Evolutionary conservation across 78 protist genomes (phyloP).

Genomic region (Isochrysis galbana): DNA sequence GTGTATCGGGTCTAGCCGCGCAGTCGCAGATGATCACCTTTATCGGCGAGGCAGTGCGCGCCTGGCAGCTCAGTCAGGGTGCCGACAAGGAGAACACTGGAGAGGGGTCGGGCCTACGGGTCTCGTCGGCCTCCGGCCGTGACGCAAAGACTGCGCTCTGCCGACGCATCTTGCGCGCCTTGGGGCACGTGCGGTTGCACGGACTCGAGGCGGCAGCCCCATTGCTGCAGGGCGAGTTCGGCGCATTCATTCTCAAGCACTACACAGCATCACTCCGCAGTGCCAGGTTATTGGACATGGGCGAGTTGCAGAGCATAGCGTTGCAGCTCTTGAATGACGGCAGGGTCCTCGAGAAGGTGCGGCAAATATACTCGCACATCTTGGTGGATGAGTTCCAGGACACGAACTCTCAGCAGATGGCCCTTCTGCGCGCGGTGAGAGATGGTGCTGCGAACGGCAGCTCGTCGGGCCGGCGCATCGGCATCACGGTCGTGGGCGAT

Average conservation of each 20-base stretch:
- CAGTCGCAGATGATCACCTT: neutral
- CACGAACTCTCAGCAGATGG: neutral
- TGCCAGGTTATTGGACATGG: neutral
- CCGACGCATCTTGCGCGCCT: neutral
- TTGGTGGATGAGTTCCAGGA: slow-evolving; percentile 11
- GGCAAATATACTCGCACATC: neutral
- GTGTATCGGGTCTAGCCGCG: neutral
- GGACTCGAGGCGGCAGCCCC: neutral
- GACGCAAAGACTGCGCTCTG: neutral
- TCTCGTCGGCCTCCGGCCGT: neutral
- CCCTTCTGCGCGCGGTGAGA: neutral
- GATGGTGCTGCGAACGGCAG: neutral
- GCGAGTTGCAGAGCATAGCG: neutral
- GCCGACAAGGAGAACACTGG: neutral
- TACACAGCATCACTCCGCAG: neutral
- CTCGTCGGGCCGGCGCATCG: too few relatives aligned
- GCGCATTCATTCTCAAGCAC: neutral
- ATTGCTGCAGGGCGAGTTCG: neutral
- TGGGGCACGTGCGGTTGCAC: neutral
- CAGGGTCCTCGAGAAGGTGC: neutral
- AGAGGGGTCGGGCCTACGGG: neutral
- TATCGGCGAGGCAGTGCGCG: neutral
- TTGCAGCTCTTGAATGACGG: neutral
- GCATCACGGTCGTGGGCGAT: neutral
- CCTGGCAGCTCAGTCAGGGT: neutral